phyloP scores from a whole-genome alignment of 352 stramenopile species.

The Phytophthora multivora region DNA sequence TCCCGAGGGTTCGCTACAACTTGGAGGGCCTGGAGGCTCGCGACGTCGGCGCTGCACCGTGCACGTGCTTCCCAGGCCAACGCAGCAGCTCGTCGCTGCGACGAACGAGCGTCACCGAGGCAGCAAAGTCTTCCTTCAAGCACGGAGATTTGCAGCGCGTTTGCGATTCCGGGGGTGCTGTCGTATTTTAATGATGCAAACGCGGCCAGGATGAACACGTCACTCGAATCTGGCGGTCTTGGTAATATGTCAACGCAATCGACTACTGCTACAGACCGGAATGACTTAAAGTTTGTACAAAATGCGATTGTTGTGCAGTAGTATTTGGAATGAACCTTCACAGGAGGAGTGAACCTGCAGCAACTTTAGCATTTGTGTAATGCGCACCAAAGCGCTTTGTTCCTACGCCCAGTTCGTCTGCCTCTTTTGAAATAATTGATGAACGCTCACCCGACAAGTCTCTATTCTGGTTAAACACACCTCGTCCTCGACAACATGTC shows the following conservation, averaged over 20 bases:
- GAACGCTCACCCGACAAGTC: too few species aligned
- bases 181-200: not conserved
- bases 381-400: too few species aligned
- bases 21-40: too few species aligned
- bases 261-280: not conserved
- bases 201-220: not conserved
- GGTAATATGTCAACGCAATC: not conserved
- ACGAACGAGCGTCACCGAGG: not conserved
- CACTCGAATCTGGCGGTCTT: not conserved
- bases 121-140: not conserved
- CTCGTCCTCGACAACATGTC: not conserved
- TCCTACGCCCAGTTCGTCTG: too few species aligned
- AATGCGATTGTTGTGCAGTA: too few species aligned
- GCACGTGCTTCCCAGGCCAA: too few species aligned
- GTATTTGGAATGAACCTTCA: too few species aligned
- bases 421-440: too few species aligned
- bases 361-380: too few species aligned
- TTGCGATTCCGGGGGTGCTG: conserved; percentile 4
- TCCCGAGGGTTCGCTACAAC: not conserved
- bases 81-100: not conserved
- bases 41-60: too few species aligned
- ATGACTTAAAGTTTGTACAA: not conserved
- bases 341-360: not conserved
- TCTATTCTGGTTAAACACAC: too few species aligned
- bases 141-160: not conserved